Evolutionary conservation across 2,329 filamentous ascomycete genomes (phyloP), one percentile per base, ranked within the genome.

Genomic region (Colletotrichum sp.): DNA sequence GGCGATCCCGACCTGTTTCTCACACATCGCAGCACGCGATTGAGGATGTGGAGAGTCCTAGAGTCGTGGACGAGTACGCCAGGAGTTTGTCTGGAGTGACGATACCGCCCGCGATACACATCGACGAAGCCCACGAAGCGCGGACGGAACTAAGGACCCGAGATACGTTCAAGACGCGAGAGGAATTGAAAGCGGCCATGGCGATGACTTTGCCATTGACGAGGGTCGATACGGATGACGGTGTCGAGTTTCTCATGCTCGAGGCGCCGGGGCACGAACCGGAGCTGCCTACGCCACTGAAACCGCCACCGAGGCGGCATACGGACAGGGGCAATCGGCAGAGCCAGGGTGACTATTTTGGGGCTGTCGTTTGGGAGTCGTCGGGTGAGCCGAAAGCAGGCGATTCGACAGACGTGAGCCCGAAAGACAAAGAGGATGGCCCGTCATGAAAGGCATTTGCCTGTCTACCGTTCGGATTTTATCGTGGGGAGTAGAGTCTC

Each of bases 181-280:
- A 63, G 3, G 21, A 39, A 1, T 12, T 60, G 30, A 36, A 28
- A 1, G 49, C 30, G 2, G 55, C 55, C 5, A 57, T 34, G 44
- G 8, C 57, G 16, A 24, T 34, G 57, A 65, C 65, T 7, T n/a
- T 65, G 7, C 64, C 73, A 1, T 6, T 69, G 32, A 39, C 73
- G 8, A 69, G 70, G 13, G 34, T 60, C 12, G 73, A 76, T 3
- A 76, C 69, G 5, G 73, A 76, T 18, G 73, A 76, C 13, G 73
- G 73, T 5, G 73, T 76, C 6, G 69, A n/a, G 18, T 76, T 76
- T 9, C 18, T 73, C 2, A 28, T 44, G 32, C 18, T 36, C 0
- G 57, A 64, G n/a, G n/a, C 39, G 2, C 55, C 62, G 13, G 73
- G 66, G 1, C 12, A 26, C 1, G 55, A 63, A 1, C 34, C 64